phyloP scores from a whole-genome alignment of 2,329 filamentous ascomycete genomes.

The Fusarium sp. region DNA sequence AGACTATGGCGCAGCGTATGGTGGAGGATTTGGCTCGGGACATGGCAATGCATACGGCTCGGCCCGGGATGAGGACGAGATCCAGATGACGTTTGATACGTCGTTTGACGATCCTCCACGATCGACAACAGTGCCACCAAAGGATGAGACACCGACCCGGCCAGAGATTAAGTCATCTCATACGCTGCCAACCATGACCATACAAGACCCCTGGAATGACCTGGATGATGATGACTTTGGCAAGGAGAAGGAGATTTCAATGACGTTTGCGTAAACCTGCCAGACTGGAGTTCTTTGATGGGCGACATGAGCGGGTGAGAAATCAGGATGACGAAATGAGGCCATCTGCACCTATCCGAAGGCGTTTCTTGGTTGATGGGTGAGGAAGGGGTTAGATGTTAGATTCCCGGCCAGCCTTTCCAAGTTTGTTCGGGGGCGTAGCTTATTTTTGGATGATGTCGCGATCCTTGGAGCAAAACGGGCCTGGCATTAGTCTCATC shows the following conservation, averaged over 20 bases:
- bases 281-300: slow-evolving; percentile 3
- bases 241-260: slow-evolving; percentile 79
- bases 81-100: slow-evolving; percentile 81
- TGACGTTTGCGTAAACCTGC: slow-evolving; percentile 77
- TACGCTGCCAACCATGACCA: slow-evolving; percentile 63
- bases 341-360: neutral
- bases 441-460: slow-evolving; percentile 30
- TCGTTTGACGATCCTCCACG: slow-evolving; percentile 60
- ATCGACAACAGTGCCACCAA: slow-evolving; percentile 41
- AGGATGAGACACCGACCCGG: slow-evolving; percentile 46
- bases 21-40: slow-evolving; percentile 31
- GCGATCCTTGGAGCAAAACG: slow-evolving; percentile 31
- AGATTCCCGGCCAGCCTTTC: slow-evolving; percentile 4
- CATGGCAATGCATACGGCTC: slow-evolving; percentile 40
- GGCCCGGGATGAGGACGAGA: slow-evolving; percentile 58
- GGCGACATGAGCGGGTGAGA: neutral
- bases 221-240: slow-evolving; percentile 76
- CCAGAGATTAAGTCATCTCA: slow-evolving; percentile 54
- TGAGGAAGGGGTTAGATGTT: neutral
- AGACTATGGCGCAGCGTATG: slow-evolving; percentile 37
- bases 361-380: slow-evolving; percentile 28
- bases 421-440: slow-evolving; percentile 8
- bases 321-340: neutral
- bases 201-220: slow-evolving; percentile 77
- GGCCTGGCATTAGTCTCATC: slow-evolving; percentile 24